Conservation (phyloP, 768 basidiomycete species). For the Tricholomella constricta region DNA sequence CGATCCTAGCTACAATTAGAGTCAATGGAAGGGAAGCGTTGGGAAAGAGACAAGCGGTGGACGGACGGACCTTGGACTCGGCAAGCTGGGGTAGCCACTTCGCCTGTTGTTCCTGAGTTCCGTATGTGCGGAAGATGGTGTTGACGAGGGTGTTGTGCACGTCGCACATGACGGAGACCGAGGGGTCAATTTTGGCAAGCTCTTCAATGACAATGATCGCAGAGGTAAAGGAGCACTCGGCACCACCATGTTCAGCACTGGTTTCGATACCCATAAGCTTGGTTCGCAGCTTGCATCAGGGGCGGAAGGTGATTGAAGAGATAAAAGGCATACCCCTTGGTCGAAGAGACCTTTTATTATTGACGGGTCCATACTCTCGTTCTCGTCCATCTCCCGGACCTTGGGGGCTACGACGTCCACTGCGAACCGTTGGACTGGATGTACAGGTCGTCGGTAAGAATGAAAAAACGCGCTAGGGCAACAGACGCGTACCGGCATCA, state of each 20-base stretch:
- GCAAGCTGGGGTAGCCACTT: constrained; percentile 87
- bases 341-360: constrained; percentile 91
- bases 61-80: constrained; percentile 61
- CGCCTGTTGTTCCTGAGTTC: constrained; percentile 79
- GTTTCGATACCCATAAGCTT: constrained; percentile 99
- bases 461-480: neutral
- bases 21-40: neutral
- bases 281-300: constrained; percentile 1
- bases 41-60: neutral
- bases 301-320: neutral
- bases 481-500: constrained; percentile 69
- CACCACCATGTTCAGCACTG: constrained; percentile 75
- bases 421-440: constrained; percentile 84
- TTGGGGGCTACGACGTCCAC: constrained; percentile 87
- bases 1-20: constrained; percentile 74
- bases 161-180: constrained; percentile 94
- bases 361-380: constrained; percentile 87
- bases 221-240: constrained; percentile 90
- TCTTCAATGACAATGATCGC: constrained; percentile 98
- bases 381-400: constrained; percentile 98
- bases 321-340: constrained; percentile 71
- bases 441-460: constrained; percentile 3
- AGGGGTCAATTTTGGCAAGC: constrained; percentile 93
- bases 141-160: constrained; percentile 99
- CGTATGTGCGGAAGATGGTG: constrained; percentile 89